phyloP scores from a whole-genome alignment of 2,329 filamentous ascomycete genomes.

The Penicillium sp. region DNA sequence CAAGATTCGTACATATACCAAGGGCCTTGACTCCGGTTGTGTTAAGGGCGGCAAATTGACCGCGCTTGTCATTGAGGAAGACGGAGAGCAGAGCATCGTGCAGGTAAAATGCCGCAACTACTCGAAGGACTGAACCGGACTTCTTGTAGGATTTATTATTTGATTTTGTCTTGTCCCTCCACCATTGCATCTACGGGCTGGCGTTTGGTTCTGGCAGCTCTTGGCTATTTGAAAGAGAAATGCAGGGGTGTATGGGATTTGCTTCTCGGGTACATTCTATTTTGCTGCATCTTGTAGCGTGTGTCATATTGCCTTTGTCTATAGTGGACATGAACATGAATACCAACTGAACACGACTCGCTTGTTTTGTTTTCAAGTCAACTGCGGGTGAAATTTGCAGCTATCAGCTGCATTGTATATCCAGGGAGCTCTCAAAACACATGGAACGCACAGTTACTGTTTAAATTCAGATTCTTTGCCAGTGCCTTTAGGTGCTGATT shows the following conservation, averaged over 20 bases:
- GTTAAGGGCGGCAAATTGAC: constrained; percentile 75
- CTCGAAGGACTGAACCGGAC: constrained; percentile 15
- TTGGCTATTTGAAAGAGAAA: background rate
- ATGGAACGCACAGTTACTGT: background rate
- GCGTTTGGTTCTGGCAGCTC: constrained; percentile 3
- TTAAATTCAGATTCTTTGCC: too few relatives aligned
- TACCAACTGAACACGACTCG: background rate
- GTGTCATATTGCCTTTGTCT: background rate
- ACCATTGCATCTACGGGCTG: constrained; percentile 3
- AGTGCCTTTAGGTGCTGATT: too few relatives aligned
- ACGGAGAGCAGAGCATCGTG: constrained; percentile 46
- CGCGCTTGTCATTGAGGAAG: constrained; percentile 72
- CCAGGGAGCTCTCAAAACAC: background rate
- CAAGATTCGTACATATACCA: constrained; percentile 69
- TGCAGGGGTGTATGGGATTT: background rate
- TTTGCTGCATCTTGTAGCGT: background rate
- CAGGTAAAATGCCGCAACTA: constrained; percentile 49
- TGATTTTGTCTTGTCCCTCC: background rate
- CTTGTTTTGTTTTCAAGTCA: background rate
- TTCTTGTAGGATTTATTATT: background rate
- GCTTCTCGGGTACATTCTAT: constrained; percentile 1
- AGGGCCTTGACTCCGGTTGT: constrained; percentile 85
- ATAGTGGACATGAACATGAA: background rate
- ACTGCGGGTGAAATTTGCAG: background rate
- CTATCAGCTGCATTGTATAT: background rate